Evolutionary conservation across 805 yeast species (phyloP), one percentile per base, ranked within the genome.

Genomic region (Blastobotrys muscicola): DNA sequence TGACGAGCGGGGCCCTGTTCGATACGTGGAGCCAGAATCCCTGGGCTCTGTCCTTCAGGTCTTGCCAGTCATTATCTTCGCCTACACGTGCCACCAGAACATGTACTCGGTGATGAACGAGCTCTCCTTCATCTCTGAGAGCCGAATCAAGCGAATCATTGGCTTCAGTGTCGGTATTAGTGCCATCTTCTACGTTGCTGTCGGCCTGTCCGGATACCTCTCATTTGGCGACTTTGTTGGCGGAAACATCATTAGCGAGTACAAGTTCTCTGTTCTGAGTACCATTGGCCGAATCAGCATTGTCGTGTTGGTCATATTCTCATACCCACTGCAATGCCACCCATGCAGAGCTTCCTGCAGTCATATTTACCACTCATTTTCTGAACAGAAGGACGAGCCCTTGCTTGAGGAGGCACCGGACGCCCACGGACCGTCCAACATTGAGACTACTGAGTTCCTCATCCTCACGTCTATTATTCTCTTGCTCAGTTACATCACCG

Each of bases 61-160:
- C 8, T 77, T 89, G 59, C 94, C 97, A n/a, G 83, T 89, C 50
- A 80, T 87, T 52, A 90, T 90, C 10, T 89, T 90, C 68, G 95
- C 96, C 0, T 90, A 79, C 63, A 90, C 97, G 0, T 92, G 97
- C 55, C 97, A 90, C 58, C 97, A 90, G 61, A 90, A 90, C 64
- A 85, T 85, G 86, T 86, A 85, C 55, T 78, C 95, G 1, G 75
- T 89, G 44, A 75, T 87, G 43, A 90, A 89, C 55, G 97, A 90
- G 64, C 72, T 89, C 26, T 63, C 61, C 29, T 77, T 77, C 51
- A 72, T 71, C 48, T 65, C 82, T 0, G 64, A 74, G n/a, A 46
- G 57, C 5, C 67, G 65, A 30, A 66, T 78, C 47, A 64, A 68
- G 45, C 61, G 55, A 13, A 69, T 85, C 33, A 73, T 80, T 15